Evolutionary conservation across 495 filamentous ascomycete species (phyloP).

Genomic region (Trichocladium antarcticum): DNA sequence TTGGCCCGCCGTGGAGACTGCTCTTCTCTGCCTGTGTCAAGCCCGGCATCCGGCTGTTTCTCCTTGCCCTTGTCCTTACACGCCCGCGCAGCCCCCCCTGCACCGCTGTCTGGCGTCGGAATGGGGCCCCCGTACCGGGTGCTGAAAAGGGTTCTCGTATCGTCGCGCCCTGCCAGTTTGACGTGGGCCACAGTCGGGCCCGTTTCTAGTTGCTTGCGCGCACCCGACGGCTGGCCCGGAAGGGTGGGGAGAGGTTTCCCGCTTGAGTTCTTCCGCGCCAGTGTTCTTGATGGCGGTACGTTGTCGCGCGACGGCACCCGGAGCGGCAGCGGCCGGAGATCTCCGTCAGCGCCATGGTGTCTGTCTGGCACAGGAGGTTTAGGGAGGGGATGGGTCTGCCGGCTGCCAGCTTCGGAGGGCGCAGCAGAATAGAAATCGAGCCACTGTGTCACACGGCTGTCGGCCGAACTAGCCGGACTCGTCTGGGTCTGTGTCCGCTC

Average conservation of each 20-base stretch:
- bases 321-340: conserved; percentile 16
- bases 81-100: neutral
- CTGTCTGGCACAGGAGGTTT: neutral
- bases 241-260: conserved; percentile 20
- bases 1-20: neutral
- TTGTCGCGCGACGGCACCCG: conserved; percentile 11
- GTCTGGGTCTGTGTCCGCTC: neutral
- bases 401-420: neutral
- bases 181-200: neutral
- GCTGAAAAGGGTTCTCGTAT: neutral
- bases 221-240: conserved; percentile 1
- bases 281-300: neutral
- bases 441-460: conserved; percentile 29
- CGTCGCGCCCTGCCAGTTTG: neutral
- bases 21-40: neutral
- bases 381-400: neutral
- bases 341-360: neutral
- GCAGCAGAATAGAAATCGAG: conserved; percentile 19
- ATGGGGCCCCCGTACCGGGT: conserved; percentile 6
- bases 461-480: conserved; percentile 11
- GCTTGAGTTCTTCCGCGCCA: conserved; percentile 11
- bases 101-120: conserved; percentile 14
- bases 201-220: neutral
- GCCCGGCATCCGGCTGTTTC: neutral
- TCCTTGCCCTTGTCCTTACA: neutral